Percentiles rank a stretch among this genome's conserved stretches.
phyloP scores from a whole-genome alignment of 75 land plant genomes.

The Pinus albicaulis region DNA sequence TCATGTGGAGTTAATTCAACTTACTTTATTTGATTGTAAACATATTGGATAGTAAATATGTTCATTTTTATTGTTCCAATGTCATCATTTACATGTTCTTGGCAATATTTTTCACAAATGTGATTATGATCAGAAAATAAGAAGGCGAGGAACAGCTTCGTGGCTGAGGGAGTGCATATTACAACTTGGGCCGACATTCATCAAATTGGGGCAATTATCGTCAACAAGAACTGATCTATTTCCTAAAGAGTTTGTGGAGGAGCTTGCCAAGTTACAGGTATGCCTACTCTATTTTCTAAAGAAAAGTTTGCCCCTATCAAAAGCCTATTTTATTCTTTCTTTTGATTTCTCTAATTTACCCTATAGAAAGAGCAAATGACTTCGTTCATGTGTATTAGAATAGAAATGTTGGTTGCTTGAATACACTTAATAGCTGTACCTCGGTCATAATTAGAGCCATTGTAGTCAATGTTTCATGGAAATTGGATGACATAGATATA shows the following conservation, averaged over 20 bases:
- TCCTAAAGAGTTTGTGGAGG: constrained; percentile 92
- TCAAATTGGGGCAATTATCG: constrained; percentile 91
- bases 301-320: neutral
- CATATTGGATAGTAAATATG: neutral
- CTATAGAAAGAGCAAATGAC: neutral
- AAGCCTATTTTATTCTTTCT: neutral
- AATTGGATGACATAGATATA: neutral
- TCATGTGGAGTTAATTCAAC: too few relatives aligned
- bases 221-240: constrained; percentile 96
- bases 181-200: constrained; percentile 95
- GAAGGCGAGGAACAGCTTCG: constrained; percentile 74
- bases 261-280: constrained; percentile 97
- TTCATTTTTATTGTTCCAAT: neutral
- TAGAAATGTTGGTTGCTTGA: neutral
- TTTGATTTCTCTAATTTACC: neutral
- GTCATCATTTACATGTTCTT: neutral
- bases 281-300: neutral
- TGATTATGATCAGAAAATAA: constrained; percentile 44
- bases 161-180: constrained; percentile 87
- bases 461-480: neutral
- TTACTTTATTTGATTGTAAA: neutral
- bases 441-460: neutral
- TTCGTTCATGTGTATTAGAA: neutral
- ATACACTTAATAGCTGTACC: neutral
- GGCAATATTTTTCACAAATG: neutral